A percentile compares a stretch with the other conserved stretches of the same genome.
These are phyloP conservation scores for Penicillium canariense DNA, from an alignment of 495 filamentous ascomycete genomes.

Conservation along the genomic window DNA sequence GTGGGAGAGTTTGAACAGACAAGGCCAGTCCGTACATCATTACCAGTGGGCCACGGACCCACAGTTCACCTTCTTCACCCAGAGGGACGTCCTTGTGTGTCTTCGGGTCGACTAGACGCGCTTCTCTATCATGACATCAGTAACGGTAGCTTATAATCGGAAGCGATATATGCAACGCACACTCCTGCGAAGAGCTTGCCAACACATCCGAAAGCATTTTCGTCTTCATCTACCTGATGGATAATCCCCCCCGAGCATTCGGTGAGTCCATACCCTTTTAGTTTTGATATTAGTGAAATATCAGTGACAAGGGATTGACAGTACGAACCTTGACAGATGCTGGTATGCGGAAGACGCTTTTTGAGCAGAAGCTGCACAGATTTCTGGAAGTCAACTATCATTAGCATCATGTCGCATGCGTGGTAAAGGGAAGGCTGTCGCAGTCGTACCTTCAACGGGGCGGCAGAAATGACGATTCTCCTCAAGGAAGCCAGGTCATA, in stretches of 20 bases:
- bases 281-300: not conserved
- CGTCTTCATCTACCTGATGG: conserved; percentile 9
- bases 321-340: conserved; percentile 4
- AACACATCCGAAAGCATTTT: conserved; percentile 9
- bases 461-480: conserved; percentile 9
- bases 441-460: conserved; percentile 5
- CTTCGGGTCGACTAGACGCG: conserved; percentile 7
- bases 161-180: not conserved
- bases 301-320: not conserved
- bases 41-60: conserved; percentile 3
- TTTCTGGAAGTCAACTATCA: not conserved
- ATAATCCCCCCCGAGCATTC: conserved; percentile 9
- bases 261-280: conserved; percentile 8
- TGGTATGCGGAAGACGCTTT: conserved; percentile 6
- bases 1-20: not conserved
- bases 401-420: not conserved
- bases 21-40: conserved; percentile 5
- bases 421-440: not conserved
- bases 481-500: conserved; percentile 8
- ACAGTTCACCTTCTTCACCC: conserved; percentile 10
- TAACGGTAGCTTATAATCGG: not conserved
- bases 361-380: conserved; percentile 10
- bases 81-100: conserved; percentile 6
- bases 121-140: conserved; percentile 1
- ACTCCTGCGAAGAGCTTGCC: conserved; percentile 11